Base-by-base conservation (phyloP, 352 stramenopile genomes). In the Phytopythium cucurbitacearum region DNA sequence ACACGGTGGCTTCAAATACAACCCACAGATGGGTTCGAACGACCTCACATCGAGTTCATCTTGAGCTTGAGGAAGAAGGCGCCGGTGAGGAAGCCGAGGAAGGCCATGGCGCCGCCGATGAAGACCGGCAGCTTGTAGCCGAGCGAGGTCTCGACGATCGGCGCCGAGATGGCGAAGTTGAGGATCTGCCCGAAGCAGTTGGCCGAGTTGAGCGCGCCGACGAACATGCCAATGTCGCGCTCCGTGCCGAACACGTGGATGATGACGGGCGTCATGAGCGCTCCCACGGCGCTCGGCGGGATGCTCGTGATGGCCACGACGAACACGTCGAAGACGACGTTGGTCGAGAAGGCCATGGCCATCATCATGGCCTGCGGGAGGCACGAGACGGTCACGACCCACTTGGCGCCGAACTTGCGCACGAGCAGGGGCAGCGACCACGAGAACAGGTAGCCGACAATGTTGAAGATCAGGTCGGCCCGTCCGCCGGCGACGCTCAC, bases 131-230 rank as follows among this genome's bases (percentile, higher is more conserved):
- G 61, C 15, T 67, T 69, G 70, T 85, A 87, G 21, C 76, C 76
- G 35, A 87, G 48, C 33, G 72, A 72, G 2, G 79, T 85, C 13
- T 80, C 69, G 5, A 86, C 76, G 4, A 90, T 47, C 7, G 57
- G 69, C 0, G 76, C 69, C 3, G 72, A 72, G 32, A 82, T 60
- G 0, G 67, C 60, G 45, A 84, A 90, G 66, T 90, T 90, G 39
- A 88, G 58, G 11, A 90, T 32, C 35, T 88, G 76, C 5, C 80
- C 80, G 5, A 83, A 65, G 60, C 73, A 86, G 41, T 81, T 81
- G 7, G 79, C 73, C n/a, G 76, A 87, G 62, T 88, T 90, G 51
- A 90, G 58, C 6, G 76, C 76, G 1, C 79, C 79, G 6, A 85
- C 72, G 55, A 80, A 87, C 44, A 89, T 71, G 3, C 79, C 79